phyloP scores from a whole-genome alignment of 2,329 filamentous ascomycete genomes.

The Trichoderma cornu-damae region DNA sequence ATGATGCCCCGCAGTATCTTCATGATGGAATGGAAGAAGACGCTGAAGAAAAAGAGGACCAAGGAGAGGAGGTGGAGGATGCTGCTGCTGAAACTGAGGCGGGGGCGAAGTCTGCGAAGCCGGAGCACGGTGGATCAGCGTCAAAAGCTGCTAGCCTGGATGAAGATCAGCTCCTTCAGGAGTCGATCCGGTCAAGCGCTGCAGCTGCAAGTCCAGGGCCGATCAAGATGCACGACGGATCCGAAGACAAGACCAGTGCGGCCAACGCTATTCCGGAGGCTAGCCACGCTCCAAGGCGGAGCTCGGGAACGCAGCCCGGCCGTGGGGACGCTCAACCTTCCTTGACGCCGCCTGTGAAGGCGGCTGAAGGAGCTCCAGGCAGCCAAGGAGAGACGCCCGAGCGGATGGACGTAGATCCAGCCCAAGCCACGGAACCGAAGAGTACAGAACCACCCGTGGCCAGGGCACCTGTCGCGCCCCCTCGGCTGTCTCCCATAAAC shows the following conservation, averaged over 20 bases:
- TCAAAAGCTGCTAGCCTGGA: slow-evolving; percentile 28
- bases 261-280: slow-evolving; percentile 10
- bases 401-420: slow-evolving; percentile 34
- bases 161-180: slow-evolving; percentile 42
- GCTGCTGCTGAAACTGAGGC: neutral
- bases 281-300: neutral
- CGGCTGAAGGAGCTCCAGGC: slow-evolving; percentile 33
- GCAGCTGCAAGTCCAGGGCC: slow-evolving; percentile 21
- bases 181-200: slow-evolving; percentile 34
- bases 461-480: slow-evolving; percentile 3
- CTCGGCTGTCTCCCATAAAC: slow-evolving; percentile 19
- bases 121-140: slow-evolving; percentile 1
- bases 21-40: slow-evolving; percentile 29
- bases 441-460: slow-evolving; percentile 7
- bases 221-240: slow-evolving; percentile 4
- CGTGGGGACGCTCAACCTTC: neutral
- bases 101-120: slow-evolving; percentile 22
- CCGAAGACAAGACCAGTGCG: slow-evolving; percentile 7
- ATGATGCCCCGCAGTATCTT: slow-evolving; percentile 55
- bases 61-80: slow-evolving; percentile 25
- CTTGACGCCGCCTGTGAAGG: slow-evolving; percentile 22
- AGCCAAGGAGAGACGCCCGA: slow-evolving; percentile 33
- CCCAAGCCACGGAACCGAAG: slow-evolving; percentile 24
- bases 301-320: neutral
- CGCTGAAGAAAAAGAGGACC: slow-evolving; percentile 37